Evolutionary conservation across 2,329 filamentous ascomycete species (phyloP), one percentile per base, ranked within the genome.

Genomic region (Cytospora piceae): DNA sequence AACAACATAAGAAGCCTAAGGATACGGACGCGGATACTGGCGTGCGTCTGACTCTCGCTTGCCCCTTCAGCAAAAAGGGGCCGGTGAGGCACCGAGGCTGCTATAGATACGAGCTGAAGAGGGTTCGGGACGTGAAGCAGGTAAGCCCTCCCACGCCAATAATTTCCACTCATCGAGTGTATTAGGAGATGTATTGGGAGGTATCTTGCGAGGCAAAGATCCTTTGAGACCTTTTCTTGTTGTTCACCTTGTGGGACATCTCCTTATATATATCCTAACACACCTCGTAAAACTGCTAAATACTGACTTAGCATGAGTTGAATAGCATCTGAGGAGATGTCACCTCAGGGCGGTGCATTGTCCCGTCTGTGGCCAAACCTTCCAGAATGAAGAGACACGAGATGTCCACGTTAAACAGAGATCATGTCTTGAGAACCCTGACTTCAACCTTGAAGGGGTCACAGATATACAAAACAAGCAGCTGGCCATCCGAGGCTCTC

Each of bases 11-110:
- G 22, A 27, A 14, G n/a, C 12, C 22, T 12, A 39, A 34, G 31
- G 20, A 34, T 5, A 22, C 27, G 5, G 3, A 39, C 8, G 32
- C 6, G 32, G 22, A 24, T 7, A 7, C 5, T 56, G 17, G n/a
- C 31, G 15, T 9, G 7, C 20, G 54, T 11, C n/a, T n/a, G 17
- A 29, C 24, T 31, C 24, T 59, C 22, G 37, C 24, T 59, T 59
- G 37, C 22, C 57, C 37, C 7, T 59, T 59, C 56, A 42, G 39
- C 27, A 58, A 58, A 32, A 58, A 29, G 6, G 34, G 29, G 17
- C 5, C 37, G 11, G n/a, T 5, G 12, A n/a, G 31, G n/a, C 37
- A 59, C 17, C 14, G 37, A 14, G 5, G 57, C 57, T 49, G 39
- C 22, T 31, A 29, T 14, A 9, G 37, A 37, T 32, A 59, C 22